Percentiles rank a stretch among this genome's conserved stretches.
phyloP scores from a whole-genome alignment of 768 basidiomycete genomes.

The Leccinum boreale region DNA sequence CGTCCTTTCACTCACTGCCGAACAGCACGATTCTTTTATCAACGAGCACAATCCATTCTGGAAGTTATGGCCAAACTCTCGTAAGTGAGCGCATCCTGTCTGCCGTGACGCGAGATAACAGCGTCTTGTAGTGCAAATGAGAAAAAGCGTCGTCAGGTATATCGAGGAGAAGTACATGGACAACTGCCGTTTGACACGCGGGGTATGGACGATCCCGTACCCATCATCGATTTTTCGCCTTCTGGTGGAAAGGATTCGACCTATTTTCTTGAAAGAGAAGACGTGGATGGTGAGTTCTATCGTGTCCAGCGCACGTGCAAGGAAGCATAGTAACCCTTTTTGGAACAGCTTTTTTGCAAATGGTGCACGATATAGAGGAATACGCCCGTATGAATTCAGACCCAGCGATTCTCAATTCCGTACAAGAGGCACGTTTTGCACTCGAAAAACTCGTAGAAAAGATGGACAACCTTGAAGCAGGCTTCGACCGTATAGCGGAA shows the following conservation, averaged over 20 bases:
- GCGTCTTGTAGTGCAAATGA: conserved; percentile 57
- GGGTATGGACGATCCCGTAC: conserved; percentile 79
- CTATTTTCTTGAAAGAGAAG: conserved; percentile 62
- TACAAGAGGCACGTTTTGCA: conserved; percentile 56
- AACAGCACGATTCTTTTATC: conserved; percentile 74
- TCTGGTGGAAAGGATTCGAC: conserved; percentile 57
- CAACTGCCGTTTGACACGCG: conserved; percentile 83
- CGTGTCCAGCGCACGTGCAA: conserved; percentile 28
- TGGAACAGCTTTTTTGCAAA: conserved; percentile 51
- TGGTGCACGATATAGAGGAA: conserved; percentile 64
- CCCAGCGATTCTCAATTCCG: conserved; percentile 46
- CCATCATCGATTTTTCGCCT: conserved; percentile 76
- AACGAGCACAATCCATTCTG: conserved; percentile 74
- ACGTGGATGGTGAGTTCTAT: conserved; percentile 69
- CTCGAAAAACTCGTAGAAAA: conserved; percentile 69
- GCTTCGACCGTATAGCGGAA: conserved; percentile 86
- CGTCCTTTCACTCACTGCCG: conserved; percentile 1
- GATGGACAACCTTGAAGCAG: conserved; percentile 77
- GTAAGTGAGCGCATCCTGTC: conserved; percentile 42
- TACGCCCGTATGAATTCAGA: conserved; percentile 48
- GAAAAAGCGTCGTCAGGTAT: conserved; percentile 78
- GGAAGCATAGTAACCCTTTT: conserved; percentile 4
- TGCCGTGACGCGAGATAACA: conserved; percentile 3
- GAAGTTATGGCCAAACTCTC: conserved; percentile 87
- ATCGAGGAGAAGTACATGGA: conserved; percentile 78